These are phyloP conservation scores for Paramarasmius palmivorus DNA, from an alignment of 1,284 basidiomycete genomes.

Conservation along the genomic window DNA sequence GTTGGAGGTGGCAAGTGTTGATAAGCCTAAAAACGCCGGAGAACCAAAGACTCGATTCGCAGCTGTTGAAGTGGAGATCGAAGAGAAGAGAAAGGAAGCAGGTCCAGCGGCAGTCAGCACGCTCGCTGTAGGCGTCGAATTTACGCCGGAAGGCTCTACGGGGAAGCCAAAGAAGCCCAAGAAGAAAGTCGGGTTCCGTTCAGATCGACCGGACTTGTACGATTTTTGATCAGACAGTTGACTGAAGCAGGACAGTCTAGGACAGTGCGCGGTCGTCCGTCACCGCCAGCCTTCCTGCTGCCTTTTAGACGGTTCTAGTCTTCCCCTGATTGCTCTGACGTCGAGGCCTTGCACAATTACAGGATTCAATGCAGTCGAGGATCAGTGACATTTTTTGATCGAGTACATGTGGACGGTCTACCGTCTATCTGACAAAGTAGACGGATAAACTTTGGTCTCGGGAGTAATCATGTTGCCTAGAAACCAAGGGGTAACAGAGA, in stretches of 20 bases:
- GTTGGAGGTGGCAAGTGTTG: not conserved
- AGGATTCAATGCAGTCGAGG: no score
- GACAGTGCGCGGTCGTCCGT: not conserved
- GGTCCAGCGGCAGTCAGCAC: constrained; percentile 6
- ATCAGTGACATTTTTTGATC: no score
- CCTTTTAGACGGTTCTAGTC: no score
- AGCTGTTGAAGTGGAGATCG: constrained; percentile 26
- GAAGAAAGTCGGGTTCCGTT: constrained; percentile 72
- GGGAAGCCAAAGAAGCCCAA: constrained; percentile 48
- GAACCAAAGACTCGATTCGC: constrained; percentile 11
- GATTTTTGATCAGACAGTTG: constrained; percentile 42
- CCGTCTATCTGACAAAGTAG: no score
- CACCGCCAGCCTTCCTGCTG: no score
- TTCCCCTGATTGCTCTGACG: no score
- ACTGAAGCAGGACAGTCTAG: not conserved
- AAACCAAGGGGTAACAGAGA: not conserved
- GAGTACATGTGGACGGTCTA: no score
- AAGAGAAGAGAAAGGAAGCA: constrained; percentile 13
- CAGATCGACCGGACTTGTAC: constrained; percentile 66
- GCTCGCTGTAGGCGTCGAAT: not conserved
- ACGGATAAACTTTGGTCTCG: no score
- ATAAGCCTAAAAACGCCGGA: not conserved
- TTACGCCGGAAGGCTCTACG: constrained; percentile 4
- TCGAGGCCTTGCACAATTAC: no score
- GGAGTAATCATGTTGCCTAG: constrained; percentile 1